Percentiles rank a stretch among this genome's conserved stretches.
Conservation (phyloP, 1,139 yeast genomes). For the Candida sp. region DNA sequence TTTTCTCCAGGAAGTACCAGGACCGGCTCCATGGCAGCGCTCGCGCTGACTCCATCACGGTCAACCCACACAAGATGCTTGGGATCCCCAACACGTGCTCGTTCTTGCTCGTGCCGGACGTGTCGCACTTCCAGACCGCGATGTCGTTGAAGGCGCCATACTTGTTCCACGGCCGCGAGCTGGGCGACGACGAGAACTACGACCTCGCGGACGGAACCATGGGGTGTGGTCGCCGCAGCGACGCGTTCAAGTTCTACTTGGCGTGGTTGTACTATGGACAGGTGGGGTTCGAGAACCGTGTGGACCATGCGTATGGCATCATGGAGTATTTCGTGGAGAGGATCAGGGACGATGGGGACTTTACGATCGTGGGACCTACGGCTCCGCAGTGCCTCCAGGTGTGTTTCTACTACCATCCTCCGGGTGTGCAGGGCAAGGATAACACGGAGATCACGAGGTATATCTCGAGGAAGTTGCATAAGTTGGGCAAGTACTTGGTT, state of each 20-base stretch:
- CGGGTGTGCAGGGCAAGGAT: slow-evolving; percentile 23
- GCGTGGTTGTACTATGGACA: slow-evolving; percentile 86
- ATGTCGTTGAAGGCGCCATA: slow-evolving; percentile 84
- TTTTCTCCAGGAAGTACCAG: slow-evolving; percentile 59
- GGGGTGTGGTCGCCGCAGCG: slow-evolving; percentile 93
- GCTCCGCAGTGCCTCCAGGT: slow-evolving; percentile 86
- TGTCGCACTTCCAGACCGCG: slow-evolving; percentile 65
- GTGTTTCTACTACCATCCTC: slow-evolving; percentile 75
- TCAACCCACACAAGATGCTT: slow-evolving; percentile 88
- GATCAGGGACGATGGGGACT: slow-evolving; percentile 39
- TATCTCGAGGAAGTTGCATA: slow-evolving; percentile 67
- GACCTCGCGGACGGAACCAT: slow-evolving; percentile 91
- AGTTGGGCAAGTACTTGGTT: slow-evolving; percentile 66
- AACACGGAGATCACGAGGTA: slow-evolving; percentile 65
- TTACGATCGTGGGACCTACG: slow-evolving; percentile 50
- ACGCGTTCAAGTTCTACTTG: slow-evolving; percentile 76
- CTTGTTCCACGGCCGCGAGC: slow-evolving; percentile 69
- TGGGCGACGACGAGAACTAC: slow-evolving; percentile 59
- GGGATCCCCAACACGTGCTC: slow-evolving; percentile 94
- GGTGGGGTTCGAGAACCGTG: slow-evolving; percentile 55
- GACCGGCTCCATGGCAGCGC: slow-evolving; percentile 61
- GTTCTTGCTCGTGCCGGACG: slow-evolving; percentile 75
- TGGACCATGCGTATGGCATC: slow-evolving; percentile 74
- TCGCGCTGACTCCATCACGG: slow-evolving; percentile 78
- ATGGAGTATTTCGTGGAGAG: slow-evolving; percentile 61